These are phyloP conservation scores for Penicillium crystallinum DNA, from an alignment of 495 filamentous ascomycete species.

Conservation along the genomic window DNA sequence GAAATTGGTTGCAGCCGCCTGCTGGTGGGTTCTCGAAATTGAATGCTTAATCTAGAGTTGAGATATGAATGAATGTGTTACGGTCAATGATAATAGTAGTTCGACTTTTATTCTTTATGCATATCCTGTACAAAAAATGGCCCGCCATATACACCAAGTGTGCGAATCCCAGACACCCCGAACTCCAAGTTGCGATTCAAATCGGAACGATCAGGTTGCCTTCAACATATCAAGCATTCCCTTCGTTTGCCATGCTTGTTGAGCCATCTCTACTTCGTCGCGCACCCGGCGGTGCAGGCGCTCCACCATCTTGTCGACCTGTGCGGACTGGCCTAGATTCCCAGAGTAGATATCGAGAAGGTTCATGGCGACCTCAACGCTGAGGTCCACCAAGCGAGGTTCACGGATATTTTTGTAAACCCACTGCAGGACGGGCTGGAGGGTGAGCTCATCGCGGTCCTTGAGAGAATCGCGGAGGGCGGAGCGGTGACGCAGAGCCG, in stretches of 20 bases:
- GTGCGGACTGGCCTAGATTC: slow-evolving; percentile 65
- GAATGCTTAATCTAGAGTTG: neutral
- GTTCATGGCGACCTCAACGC: slow-evolving; percentile 72
- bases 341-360: slow-evolving; percentile 83
- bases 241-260: slow-evolving; percentile 68
- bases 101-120: slow-evolving; percentile 30
- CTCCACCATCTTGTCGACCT: slow-evolving; percentile 63
- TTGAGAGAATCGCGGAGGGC: slow-evolving; percentile 77
- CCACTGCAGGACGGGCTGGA: slow-evolving; percentile 83
- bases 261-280: slow-evolving; percentile 71
- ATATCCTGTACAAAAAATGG: slow-evolving; percentile 29
- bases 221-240: slow-evolving; percentile 82
- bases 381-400: slow-evolving; percentile 68
- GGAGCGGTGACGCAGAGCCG: slow-evolving; percentile 79
- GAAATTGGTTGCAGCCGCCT: slow-evolving; percentile 90
- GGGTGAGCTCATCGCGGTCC: slow-evolving; percentile 73
- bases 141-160: slow-evolving; percentile 28
- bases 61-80: slow-evolving; percentile 3
- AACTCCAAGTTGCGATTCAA: slow-evolving; percentile 24
- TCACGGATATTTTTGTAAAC: slow-evolving; percentile 70
- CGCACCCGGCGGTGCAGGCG: slow-evolving; percentile 62
- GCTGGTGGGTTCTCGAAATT: slow-evolving; percentile 69
- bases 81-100: slow-evolving; percentile 2
- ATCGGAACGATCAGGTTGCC: slow-evolving; percentile 21
- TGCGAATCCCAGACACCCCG: slow-evolving; percentile 21